These are phyloP conservation scores for Crithidia fasciculata DNA, from an alignment of 208 protist genomes.

Conservation along the genomic window DNA sequence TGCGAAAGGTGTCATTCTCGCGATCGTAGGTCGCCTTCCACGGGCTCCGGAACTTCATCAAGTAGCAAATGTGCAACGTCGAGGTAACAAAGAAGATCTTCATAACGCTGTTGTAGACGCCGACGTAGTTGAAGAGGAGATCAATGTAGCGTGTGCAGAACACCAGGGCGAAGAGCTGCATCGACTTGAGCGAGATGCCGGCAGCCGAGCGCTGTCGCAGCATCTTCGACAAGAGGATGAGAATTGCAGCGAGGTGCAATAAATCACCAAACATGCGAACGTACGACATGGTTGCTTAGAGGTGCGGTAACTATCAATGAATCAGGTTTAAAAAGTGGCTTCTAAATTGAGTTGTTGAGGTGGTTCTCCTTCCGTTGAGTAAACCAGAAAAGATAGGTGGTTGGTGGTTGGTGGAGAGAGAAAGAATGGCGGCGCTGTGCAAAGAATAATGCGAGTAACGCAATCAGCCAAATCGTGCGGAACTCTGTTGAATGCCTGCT, in stretches of 20 bases:
- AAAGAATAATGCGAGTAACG: constrained; percentile 11
- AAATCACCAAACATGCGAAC: constrained; percentile 93
- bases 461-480: not conserved
- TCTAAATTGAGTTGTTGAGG: too few species aligned
- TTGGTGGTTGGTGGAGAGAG: not conserved
- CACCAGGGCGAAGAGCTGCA: constrained; percentile 93
- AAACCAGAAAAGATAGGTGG: too few species aligned
- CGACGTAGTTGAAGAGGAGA: constrained; percentile 82
- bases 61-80: constrained; percentile 91
- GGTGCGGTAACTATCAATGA: not conserved
- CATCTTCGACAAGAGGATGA: constrained; percentile 95
- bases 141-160: constrained; percentile 96
- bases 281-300: constrained; percentile 71
- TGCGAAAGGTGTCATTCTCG: constrained; percentile 90
- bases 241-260: constrained; percentile 91
- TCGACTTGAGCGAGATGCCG: constrained; percentile 95
- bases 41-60: constrained; percentile 91
- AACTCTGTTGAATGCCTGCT: not conserved
- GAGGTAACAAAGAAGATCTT: constrained; percentile 95
- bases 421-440: not conserved
- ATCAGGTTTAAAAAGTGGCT: not conserved
- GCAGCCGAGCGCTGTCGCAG: constrained; percentile 78
- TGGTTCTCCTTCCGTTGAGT: too few species aligned
- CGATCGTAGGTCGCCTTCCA: constrained; percentile 93
- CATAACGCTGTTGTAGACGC: constrained; percentile 94